Evolutionary conservation across 2,329 filamentous ascomycete genomes (phyloP), one percentile per base, ranked within the genome.

Genomic region (Teratosphaeria pseudoeucalypti): DNA sequence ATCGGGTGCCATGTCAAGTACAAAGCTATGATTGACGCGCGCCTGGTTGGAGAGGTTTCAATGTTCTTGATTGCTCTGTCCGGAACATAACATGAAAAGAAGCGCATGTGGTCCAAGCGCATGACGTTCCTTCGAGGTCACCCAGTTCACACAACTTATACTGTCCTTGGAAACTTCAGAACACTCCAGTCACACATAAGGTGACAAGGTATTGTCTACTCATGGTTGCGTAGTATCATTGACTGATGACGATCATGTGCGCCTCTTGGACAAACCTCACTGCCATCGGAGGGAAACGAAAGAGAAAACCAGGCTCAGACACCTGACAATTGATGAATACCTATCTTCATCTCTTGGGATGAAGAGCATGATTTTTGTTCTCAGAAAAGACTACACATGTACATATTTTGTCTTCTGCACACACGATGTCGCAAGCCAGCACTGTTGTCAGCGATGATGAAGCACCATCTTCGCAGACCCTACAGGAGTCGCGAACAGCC

Each of bases 381-480:
- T 19, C 23, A n/a, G 43, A n/a, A 49, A 16, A 43, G 23, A 26
- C 55, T 29, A n/a, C 26, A 26, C 29, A 32, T 27, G 19, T 12
- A n/a, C 26, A 26, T 52, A 32, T 27, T 19, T 12, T 14, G 14
- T 1, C 29, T 27, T 56, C 14, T 9, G 29, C 14, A 14, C 16
- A 19, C 12, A 23, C 54, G 19, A 26, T 37, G 34, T 27, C 23
- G 5, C 29, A 56, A 43, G 56, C 16, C 29, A 57, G 32, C 19
- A 58, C 54, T 32, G 49, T 39, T 23, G 43, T 49, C 43, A 49
- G 43, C 26, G 54, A 57, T 7, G 43, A 19, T 23, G 12, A 58
- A 47, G 23, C 37, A 23, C 39, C 52, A 16, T 60, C 59, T 29
- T 56, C 56, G n/a, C 59, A 60, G 34, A 60, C 59, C 10, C 27